Conservation (phyloP, 2,329 filamentous ascomycete species). For the Atkinsonella hypoxylon region DNA sequence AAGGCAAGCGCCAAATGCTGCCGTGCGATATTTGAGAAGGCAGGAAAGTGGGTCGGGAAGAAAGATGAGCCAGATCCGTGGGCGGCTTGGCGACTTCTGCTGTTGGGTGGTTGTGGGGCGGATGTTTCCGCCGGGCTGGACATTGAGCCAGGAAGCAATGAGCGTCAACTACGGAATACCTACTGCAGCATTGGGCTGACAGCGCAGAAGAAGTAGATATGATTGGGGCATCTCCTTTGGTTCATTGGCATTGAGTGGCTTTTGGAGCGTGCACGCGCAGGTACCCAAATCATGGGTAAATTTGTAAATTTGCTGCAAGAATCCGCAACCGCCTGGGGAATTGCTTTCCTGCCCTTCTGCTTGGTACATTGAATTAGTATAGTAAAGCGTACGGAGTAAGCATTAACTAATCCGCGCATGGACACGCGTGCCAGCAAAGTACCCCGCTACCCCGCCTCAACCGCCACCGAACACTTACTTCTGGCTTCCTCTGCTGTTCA, state of each 20-base stretch:
- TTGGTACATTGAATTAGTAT: neutral
- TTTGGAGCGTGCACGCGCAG: neutral
- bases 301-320: neutral
- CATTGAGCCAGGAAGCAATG: neutral
- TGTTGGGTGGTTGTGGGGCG: conserved; percentile 1
- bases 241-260: too few relatives aligned
- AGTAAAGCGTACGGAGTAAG: too few relatives aligned
- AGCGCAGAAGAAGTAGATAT: too few relatives aligned
- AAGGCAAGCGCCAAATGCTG: neutral
- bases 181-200: too few relatives aligned
- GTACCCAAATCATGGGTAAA: neutral
- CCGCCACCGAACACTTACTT: conserved; percentile 1
- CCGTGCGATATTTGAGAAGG: conserved; percentile 1
- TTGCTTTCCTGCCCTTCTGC: too few relatives aligned
- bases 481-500: neutral
- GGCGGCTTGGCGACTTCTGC: neutral
- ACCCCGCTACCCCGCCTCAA: conserved; percentile 28
- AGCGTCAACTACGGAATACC: too few relatives aligned
- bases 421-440: conserved; percentile 8
- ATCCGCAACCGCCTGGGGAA: neutral
- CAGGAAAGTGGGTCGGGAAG: conserved; percentile 12
- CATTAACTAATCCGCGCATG: neutral
- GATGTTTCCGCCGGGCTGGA: neutral
- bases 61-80: conserved; percentile 13
- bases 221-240: too few relatives aligned